Evolutionary conservation across 768 basidiomycete genomes (phyloP).

Genomic region (Cubamyces sp.): DNA sequence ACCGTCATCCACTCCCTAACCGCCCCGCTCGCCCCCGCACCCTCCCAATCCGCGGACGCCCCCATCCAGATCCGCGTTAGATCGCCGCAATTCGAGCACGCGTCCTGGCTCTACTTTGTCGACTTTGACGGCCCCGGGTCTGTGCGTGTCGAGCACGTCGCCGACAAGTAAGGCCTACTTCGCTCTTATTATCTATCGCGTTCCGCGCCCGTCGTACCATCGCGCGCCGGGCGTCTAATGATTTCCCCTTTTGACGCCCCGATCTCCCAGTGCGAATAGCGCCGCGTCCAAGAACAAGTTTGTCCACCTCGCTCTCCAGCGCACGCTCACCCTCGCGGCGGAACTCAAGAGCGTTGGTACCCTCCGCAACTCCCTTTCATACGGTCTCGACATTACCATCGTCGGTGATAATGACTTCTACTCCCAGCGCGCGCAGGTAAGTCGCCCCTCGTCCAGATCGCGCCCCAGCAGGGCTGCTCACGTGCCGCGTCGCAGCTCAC

Average conservation of each 20-base stretch:
- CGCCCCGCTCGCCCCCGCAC: constrained; percentile 16
- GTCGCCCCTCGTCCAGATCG: constrained; percentile 23
- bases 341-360: constrained; percentile 56
- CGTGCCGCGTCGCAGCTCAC: constrained; percentile 54
- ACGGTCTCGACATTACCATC: constrained; percentile 77
- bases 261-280: constrained; percentile 16
- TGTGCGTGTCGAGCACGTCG: constrained; percentile 36
- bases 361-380: constrained; percentile 47
- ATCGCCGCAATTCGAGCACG: constrained; percentile 89
- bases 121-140: constrained; percentile 38
- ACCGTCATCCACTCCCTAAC: constrained; percentile 54
- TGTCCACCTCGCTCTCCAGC: constrained; percentile 85
- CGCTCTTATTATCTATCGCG: not conserved
- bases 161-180: constrained; percentile 21
- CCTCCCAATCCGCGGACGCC: not conserved
- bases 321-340: constrained; percentile 66
- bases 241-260: constrained; percentile 8
- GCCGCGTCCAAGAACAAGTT: constrained; percentile 79
- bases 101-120: constrained; percentile 75
- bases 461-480: constrained; percentile 10
- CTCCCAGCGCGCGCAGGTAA: constrained; percentile 86
- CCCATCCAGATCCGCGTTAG: constrained; percentile 65
- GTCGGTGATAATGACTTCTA: constrained; percentile 98
- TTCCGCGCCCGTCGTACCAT: not conserved
- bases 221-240: not conserved